Conservation (phyloP, 2,329 filamentous ascomycete genomes). For the Phialemoniopsis sp. region DNA sequence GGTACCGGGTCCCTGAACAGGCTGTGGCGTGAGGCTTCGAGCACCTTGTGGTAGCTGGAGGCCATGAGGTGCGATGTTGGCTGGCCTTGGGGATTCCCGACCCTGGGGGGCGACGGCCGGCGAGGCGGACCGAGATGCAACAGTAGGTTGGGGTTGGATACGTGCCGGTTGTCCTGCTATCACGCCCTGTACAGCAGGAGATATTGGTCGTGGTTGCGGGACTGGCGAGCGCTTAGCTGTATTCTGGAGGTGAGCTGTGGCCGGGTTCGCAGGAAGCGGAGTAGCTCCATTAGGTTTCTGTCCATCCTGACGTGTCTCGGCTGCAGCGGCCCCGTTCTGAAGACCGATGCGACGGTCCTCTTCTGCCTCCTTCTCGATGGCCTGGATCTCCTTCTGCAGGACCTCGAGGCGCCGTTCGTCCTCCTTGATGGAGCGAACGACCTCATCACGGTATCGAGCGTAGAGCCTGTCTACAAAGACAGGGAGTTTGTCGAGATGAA, state of each 20-base stretch:
- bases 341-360: conserved; percentile 3
- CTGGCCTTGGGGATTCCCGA: conserved; percentile 8
- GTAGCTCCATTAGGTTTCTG: conserved; percentile 8
- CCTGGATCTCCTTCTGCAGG: conserved; percentile 63
- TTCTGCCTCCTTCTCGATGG: conserved; percentile 46
- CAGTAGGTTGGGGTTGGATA: neutral
- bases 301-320: conserved; percentile 1
- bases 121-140: neutral
- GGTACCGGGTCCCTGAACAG: conserved; percentile 13
- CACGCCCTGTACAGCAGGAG: neutral
- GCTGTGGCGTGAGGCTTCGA: conserved; percentile 20
- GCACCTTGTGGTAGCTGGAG: conserved; percentile 33
- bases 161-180: conserved; percentile 1
- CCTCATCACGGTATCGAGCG: conserved; percentile 64
- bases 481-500: conserved; percentile 65
- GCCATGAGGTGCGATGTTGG: conserved; percentile 18
- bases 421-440: conserved; percentile 66
- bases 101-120: no score
- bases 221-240: neutral
- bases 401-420: conserved; percentile 66
- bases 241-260: no score
- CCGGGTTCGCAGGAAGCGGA: neutral
- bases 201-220: conserved; percentile 1
- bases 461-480: conserved; percentile 71
- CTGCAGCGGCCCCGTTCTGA: neutral